phyloP scores from a whole-genome alignment of 2,329 filamentous ascomycete species.

The Fusarium tricinctum region DNA sequence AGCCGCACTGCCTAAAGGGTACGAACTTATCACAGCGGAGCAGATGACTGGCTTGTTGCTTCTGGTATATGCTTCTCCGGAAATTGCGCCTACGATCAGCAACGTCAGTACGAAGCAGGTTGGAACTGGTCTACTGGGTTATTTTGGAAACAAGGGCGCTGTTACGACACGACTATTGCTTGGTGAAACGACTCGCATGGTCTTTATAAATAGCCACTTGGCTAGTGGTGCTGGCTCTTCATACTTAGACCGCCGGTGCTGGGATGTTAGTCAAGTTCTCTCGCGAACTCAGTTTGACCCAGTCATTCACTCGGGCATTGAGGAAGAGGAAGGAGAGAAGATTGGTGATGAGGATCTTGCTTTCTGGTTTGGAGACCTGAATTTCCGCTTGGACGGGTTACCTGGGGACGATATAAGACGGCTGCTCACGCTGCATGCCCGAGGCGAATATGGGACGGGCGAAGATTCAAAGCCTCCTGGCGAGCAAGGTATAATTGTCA shows the following conservation, averaged over 20 bases:
- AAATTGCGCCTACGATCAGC: slow-evolving; percentile 79
- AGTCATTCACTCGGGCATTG: slow-evolving; percentile 74
- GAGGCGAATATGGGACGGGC: slow-evolving; percentile 78
- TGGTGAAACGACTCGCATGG: slow-evolving; percentile 88
- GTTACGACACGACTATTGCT: slow-evolving; percentile 85
- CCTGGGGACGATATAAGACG: slow-evolving; percentile 91
- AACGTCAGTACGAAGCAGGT: slow-evolving; percentile 86
- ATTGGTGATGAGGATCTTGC: slow-evolving; percentile 93
- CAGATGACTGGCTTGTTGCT: slow-evolving; percentile 89
- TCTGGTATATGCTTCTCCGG: slow-evolving; percentile 86
- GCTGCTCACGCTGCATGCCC: slow-evolving; percentile 84
- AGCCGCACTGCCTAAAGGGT: slow-evolving; percentile 80
- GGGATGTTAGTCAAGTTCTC: slow-evolving; percentile 87
- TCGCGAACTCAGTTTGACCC: slow-evolving; percentile 83
- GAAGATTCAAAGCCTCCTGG: slow-evolving; percentile 58
- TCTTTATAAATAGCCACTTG: slow-evolving; percentile 93
- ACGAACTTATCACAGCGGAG: slow-evolving; percentile 81
- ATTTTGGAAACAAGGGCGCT: slow-evolving; percentile 96
- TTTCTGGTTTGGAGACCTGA: slow-evolving; percentile 97
- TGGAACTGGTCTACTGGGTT: slow-evolving; percentile 90
- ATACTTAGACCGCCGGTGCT: slow-evolving; percentile 86
- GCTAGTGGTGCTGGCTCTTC: slow-evolving; percentile 86
- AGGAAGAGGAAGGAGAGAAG: slow-evolving; percentile 74
- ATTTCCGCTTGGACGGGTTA: slow-evolving; percentile 90
- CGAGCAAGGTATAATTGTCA: slow-evolving; percentile 66